A percentile compares a stretch with the other conserved stretches of the same genome.
Conservation (phyloP, 352 stramenopile species). For the Hyaloperonospora brassicae region DNA sequence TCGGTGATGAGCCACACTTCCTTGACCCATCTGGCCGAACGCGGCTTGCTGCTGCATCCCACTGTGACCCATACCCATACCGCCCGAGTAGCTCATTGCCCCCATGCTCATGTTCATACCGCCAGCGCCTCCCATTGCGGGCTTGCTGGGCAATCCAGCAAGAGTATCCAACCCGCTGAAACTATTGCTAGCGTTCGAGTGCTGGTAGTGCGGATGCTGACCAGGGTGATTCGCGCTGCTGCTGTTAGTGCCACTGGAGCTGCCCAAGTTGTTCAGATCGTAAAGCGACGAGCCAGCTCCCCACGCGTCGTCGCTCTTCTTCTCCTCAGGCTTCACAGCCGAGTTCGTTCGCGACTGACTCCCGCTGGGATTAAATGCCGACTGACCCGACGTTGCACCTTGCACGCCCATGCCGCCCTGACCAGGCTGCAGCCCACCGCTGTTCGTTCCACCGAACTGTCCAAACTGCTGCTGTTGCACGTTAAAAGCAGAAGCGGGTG, state of each 20-base stretch:
- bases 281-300: constrained; percentile 71
- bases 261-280: constrained; percentile 66
- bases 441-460: constrained; percentile 41
- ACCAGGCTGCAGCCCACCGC: constrained; percentile 35
- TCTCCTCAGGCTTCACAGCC: constrained; percentile 30
- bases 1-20: constrained; percentile 16
- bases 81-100: constrained; percentile 41
- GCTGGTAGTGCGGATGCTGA: constrained; percentile 16
- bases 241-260: constrained; percentile 19
- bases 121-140: constrained; percentile 34
- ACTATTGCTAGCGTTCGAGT: constrained; percentile 43
- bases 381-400: constrained; percentile 26
- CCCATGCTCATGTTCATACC: constrained; percentile 55
- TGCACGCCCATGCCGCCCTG: constrained; percentile 31
- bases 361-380: constrained; percentile 35
- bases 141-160: constrained; percentile 68
- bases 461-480: constrained; percentile 30
- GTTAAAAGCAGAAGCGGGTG: constrained; percentile 39
- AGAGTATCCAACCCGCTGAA: constrained; percentile 79
- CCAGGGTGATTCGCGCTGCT: constrained; percentile 26
- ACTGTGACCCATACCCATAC: constrained; percentile 20
- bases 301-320: constrained; percentile 67
- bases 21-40: constrained; percentile 32
- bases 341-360: constrained; percentile 24
- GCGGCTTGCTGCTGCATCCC: constrained; percentile 26